These are phyloP conservation scores for Penicillium antarcticum DNA, from an alignment of 495 filamentous ascomycete genomes.

Conservation along the genomic window DNA sequence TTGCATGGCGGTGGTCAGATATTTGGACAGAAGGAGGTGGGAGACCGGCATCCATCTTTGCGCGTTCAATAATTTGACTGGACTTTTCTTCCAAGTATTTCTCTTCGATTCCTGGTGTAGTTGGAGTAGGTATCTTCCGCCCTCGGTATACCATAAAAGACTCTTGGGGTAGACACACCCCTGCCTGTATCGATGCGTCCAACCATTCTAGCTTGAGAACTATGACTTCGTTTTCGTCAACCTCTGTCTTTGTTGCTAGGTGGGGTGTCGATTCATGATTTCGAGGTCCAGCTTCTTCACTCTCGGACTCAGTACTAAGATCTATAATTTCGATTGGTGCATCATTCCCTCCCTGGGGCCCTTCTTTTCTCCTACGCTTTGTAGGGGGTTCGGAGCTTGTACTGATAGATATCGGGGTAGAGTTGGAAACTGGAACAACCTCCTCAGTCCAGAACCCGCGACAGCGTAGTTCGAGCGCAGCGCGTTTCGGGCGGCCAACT, in stretches of 20 bases:
- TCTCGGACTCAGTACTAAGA: constrained; percentile 32
- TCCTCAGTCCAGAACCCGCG: constrained; percentile 61
- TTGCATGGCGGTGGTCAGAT: constrained; percentile 4
- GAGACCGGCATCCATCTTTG: constrained; percentile 45
- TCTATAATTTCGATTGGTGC: constrained; percentile 18
- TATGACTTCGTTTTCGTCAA: constrained; percentile 42
- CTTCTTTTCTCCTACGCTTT: constrained; percentile 22
- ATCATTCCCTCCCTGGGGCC: background rate
- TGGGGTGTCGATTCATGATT: constrained; percentile 6
- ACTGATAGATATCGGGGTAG: background rate
- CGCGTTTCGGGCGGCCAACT: constrained; percentile 64
- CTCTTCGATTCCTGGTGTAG: background rate
- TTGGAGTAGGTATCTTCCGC: constrained; percentile 19
- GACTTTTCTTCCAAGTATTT: constrained; percentile 3
- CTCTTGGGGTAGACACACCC: constrained; percentile 52
- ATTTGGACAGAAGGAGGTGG: constrained; percentile 10
- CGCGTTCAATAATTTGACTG: constrained; percentile 48
- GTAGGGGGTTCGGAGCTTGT: constrained; percentile 8
- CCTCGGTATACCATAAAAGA: constrained; percentile 67
- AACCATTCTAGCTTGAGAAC: constrained; percentile 81
- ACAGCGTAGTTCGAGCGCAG: constrained; percentile 71
- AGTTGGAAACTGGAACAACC: constrained; percentile 5
- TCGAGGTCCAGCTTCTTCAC: constrained; percentile 19
- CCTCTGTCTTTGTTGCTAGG: background rate
- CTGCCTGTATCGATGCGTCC: constrained; percentile 53